phyloP scores from a whole-genome alignment of 352 stramenopile genomes.

The Hyphochytrium catenoides region DNA sequence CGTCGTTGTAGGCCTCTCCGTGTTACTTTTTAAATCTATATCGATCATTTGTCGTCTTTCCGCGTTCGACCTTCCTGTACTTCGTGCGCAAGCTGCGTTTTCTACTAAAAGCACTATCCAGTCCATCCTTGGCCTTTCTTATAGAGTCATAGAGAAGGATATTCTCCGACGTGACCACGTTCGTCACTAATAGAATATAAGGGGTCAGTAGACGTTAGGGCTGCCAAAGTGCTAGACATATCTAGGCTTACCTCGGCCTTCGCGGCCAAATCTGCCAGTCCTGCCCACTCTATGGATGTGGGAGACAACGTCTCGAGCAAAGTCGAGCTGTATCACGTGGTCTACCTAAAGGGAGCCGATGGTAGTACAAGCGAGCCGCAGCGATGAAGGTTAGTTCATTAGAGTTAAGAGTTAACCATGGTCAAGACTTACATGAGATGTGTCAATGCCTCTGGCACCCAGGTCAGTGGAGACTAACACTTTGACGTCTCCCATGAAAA shows the following conservation, averaged over 20 bases:
- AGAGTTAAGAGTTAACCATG: not conserved
- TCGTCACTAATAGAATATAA: slow-evolving; percentile 23
- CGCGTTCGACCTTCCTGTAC: slow-evolving; percentile 32
- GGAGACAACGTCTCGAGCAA: slow-evolving; percentile 44
- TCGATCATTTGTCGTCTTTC: no score
- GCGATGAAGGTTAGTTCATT: no score
- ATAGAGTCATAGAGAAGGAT: slow-evolving; percentile 33
- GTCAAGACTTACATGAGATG: slow-evolving; percentile 19
- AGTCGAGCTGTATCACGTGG: slow-evolving; percentile 53
- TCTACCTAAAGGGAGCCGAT: slow-evolving; percentile 9
- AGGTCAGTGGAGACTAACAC: slow-evolving; percentile 49
- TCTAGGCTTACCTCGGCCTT: slow-evolving; percentile 17
- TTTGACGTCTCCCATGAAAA: no score
- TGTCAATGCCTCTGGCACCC: slow-evolving; percentile 36
- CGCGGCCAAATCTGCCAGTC: slow-evolving; percentile 25
- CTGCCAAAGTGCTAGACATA: not conserved
- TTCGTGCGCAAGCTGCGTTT: slow-evolving; percentile 55
- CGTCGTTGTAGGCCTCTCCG: no score
- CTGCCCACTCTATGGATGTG: slow-evolving; percentile 48
- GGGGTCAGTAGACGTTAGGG: not conserved
- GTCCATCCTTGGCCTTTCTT: slow-evolving; percentile 15
- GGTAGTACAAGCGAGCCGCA: no score
- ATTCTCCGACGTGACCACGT: slow-evolving; percentile 32
- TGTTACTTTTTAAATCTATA: no score
- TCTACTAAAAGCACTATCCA: slow-evolving; percentile 38